Base-by-base conservation (phyloP, 768 basidiomycete species). In the Pluteus cervinus region DNA sequence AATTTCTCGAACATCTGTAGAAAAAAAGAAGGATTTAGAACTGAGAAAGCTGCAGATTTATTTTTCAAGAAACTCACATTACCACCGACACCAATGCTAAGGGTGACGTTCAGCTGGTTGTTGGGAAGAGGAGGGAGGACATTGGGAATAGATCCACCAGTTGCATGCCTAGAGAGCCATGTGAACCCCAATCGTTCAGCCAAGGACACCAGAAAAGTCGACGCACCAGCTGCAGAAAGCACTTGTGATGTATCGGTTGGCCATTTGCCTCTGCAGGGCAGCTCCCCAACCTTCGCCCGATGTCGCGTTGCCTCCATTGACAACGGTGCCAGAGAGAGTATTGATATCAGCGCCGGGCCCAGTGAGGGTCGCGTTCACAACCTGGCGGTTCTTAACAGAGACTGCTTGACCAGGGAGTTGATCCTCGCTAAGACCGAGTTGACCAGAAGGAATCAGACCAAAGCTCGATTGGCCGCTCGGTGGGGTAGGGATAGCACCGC, bases 1-100 rank as follows among this genome's bases (percentile, higher is more conserved):
- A 91, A 91, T 58, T 91, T 88, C 57, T 90, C 88, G 44, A 79
- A 91, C 85, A 90, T 89, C 81, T 89, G 47, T 43, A 39, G 17
- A 21, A 29, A 15, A n/a, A 29, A 9, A 14, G 4, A 11, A 39
- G 23, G 49, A 18, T 18, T 45, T n/a, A 35, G 24, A 29, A 11
- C 7, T 10, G 30, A n/a, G 5, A 40, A 7, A 28, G 22, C 5
- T 33, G 25, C 12, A 38, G 15, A 4, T 14, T 24, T 10, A 33
- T 18, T 31, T 15, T 14, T 29, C 28, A 6, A 36, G 42, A n/a
- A 14, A 67, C 82, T 41, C 51, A 86, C 85, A 45, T 86, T 85
- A 4, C 86, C 86, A 5, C 72, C 81, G 56, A 85, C 85, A 50
- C 63, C 69, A 24, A 72, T 48, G 36, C 81, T 85, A 50, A 65